A percentile compares a stretch with the other conserved stretches of the same genome.
Evolutionary conservation across 2,329 filamentous ascomycete genomes (phyloP).

Genomic region (Lecanosticta acicola): DNA sequence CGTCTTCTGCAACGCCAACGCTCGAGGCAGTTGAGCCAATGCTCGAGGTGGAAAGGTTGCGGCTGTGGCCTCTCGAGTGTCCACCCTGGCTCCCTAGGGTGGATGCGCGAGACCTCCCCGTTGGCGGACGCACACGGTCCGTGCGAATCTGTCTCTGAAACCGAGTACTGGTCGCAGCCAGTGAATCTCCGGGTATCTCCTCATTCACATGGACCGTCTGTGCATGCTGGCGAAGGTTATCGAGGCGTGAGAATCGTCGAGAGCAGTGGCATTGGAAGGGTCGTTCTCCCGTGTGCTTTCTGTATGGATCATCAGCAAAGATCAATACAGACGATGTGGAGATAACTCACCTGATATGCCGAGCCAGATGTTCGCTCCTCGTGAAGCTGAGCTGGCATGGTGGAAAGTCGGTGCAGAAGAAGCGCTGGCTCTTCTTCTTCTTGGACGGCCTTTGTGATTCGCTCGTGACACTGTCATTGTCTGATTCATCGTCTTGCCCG

Average conservation of each 20-base stretch:
- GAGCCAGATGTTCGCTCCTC: slow-evolving; percentile 85
- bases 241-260: slow-evolving; percentile 83
- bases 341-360: slow-evolving; percentile 73
- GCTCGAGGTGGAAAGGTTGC: slow-evolving; percentile 82
- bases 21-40: slow-evolving; percentile 70
- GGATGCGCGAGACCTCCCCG: slow-evolving; percentile 66
- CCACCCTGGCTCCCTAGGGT: slow-evolving; percentile 66
- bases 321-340: slow-evolving; percentile 1
- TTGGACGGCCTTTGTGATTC: slow-evolving; percentile 70
- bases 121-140: slow-evolving; percentile 71
- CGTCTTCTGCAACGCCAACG: slow-evolving; percentile 60
- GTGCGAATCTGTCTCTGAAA: slow-evolving; percentile 90
- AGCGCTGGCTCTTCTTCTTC: slow-evolving; percentile 94
- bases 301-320: slow-evolving; percentile 36
- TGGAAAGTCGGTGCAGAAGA: slow-evolving; percentile 93
- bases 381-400: slow-evolving; percentile 94
- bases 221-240: slow-evolving; percentile 93
- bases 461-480: slow-evolving; percentile 46
- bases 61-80: slow-evolving; percentile 70
- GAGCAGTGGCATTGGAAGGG: slow-evolving; percentile 96
- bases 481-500: slow-evolving; percentile 56
- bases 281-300: slow-evolving; percentile 94
- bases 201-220: slow-evolving; percentile 98
- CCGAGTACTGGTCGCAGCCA: slow-evolving; percentile 84
- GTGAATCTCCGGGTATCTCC: slow-evolving; percentile 87